Evolutionary conservation across 2,329 filamentous ascomycete species (phyloP).

Genomic region (Arthrinium phaeospermum): DNA sequence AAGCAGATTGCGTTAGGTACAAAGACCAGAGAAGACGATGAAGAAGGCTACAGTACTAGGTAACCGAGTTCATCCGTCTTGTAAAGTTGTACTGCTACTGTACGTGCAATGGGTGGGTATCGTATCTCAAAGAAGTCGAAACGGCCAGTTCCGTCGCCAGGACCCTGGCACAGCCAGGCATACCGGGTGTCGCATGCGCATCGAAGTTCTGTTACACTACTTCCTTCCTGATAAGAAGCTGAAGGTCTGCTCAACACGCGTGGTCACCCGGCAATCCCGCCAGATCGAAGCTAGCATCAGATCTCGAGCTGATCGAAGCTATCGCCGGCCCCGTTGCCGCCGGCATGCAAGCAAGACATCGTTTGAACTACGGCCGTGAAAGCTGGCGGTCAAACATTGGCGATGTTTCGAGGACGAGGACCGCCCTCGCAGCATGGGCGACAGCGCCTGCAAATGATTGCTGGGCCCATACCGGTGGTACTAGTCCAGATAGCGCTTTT

Average conservation of each 20-base stretch:
- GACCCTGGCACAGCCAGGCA: not conserved
- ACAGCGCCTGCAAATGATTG: not conserved
- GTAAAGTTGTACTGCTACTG: no score
- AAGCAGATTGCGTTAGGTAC: not conserved
- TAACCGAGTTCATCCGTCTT: not conserved
- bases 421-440: conserved; percentile 1
- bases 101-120: not conserved
- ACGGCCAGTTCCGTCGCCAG: no score
- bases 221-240: not conserved
- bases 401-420: not conserved
- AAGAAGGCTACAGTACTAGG: no score
- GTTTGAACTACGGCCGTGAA: not conserved
- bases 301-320: not conserved
- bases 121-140: not conserved
- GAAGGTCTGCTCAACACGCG: not conserved
- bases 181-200: not conserved
- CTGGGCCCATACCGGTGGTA: not conserved
- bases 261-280: not conserved
- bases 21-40: not conserved
- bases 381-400: not conserved
- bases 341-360: conserved; percentile 5
- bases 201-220: not conserved
- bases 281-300: not conserved
- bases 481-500: not conserved
- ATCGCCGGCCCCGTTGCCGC: not conserved